Base-by-base conservation (phyloP, 495 filamentous ascomycete species). In the Aspergillus saccharolyticus region DNA sequence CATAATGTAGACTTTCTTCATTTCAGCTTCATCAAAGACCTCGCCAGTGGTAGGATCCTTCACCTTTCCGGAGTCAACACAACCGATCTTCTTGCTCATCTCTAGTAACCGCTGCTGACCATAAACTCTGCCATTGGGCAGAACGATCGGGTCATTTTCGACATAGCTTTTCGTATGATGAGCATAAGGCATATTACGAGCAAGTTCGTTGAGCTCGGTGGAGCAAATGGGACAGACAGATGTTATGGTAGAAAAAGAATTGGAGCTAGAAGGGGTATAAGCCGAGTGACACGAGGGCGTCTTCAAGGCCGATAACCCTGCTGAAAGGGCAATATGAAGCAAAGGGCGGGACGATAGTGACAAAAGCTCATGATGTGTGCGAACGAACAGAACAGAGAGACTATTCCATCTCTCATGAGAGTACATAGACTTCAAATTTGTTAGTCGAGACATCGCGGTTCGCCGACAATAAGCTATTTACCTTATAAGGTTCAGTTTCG, bases 201-300 rank as follows among this genome's bases (percentile, higher is more conserved):
- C 94, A 30, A 98, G 80, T 58, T 89, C 89, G 69, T 98, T 97
- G 54, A 98, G 79, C 69, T 98, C 94, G 2, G 87, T 94, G 42
- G 86, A 90, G 75, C 94, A 98, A 66, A 97, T 97, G 4, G 94
- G 95, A 64, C 94, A 98, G 46, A 96, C 83, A 33, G 83, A 80
- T 9, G 82, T 86, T 0, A 79, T 79, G 0, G 75, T 76, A 5
- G 83, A 85, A 45, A 78, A 74, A 30, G 81, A 78, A 63, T 84
- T 86, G 6, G 80, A 80, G 48, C 78, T 82, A 44, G 80, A 78
- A 54, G 81, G 75, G 4, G 81, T 79, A 56, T 79, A 80, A 57
- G 75, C 74, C 10, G 87, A 89, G 76, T 98, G 92, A 71, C 94
- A 98, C 12, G 91, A 83, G 1, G 94, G 95, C 3, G 95, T 97